Percentiles rank a stretch among this genome's conserved stretches.
These are phyloP conservation scores for Trichoderma sp. DNA, from an alignment of 2,329 filamentous ascomycete species.

Conservation along the genomic window DNA sequence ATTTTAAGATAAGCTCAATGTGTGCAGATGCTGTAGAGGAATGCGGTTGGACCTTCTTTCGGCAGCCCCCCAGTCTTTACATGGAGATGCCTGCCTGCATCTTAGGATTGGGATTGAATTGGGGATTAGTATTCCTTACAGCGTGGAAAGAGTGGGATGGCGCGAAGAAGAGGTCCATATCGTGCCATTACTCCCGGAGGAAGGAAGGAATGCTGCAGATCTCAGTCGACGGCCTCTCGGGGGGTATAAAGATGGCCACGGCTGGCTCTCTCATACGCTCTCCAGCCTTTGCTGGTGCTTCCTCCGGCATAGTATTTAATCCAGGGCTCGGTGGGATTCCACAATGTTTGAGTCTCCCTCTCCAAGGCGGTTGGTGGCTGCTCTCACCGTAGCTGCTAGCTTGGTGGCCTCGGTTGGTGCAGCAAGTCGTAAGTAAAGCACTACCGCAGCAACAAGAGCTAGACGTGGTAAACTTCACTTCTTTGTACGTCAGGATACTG, in stretches of 20 bases:
- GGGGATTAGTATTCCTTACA: neutral
- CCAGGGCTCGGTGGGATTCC: neutral
- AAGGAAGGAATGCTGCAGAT: slow-evolving; percentile 21
- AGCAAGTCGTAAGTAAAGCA: slow-evolving; percentile 16
- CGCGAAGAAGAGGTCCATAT: neutral
- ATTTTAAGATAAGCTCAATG: neutral
- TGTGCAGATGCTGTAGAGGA: neutral
- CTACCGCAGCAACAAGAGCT: neutral
- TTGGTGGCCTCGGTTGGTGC: slow-evolving; percentile 8
- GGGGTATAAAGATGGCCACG: slow-evolving; percentile 10
- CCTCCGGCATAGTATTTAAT: neutral
- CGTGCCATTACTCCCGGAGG: slow-evolving; percentile 16
- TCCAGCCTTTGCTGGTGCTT: neutral
- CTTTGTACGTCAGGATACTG: neutral
- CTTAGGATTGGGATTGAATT: neutral
- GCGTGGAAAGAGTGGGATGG: slow-evolving; percentile 1
- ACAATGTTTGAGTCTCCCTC: slow-evolving; percentile 14
- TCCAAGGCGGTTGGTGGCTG: slow-evolving; percentile 7
- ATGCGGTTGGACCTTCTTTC: neutral
- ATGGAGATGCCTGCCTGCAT: neutral
- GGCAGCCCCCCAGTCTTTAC: neutral
- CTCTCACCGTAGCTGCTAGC: slow-evolving; percentile 14
- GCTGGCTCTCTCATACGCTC: neutral
- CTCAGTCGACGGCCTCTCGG: neutral
- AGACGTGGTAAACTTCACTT: neutral